Conservation (phyloP, 2,329 filamentous ascomycete genomes). For the Diplodia corticola region DNA sequence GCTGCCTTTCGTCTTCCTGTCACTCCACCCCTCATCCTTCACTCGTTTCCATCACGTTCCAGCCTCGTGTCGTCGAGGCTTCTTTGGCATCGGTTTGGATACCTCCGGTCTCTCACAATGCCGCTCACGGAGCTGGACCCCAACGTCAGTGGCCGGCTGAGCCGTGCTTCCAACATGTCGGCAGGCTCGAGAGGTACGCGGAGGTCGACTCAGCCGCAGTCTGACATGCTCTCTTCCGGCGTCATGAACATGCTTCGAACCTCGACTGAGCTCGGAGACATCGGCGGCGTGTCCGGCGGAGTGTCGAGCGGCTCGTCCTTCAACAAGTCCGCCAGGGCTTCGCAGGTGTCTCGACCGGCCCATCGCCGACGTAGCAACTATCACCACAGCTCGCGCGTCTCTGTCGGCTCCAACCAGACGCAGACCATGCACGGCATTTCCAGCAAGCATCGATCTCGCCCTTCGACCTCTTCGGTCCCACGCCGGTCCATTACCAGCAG, state of each 20-base stretch:
- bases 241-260: slow-evolving; percentile 54
- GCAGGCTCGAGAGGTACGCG: slow-evolving; percentile 33
- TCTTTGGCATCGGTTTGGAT: slow-evolving; percentile 21
- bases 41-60: slow-evolving; percentile 22
- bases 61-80: not conserved
- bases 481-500: slow-evolving; percentile 45
- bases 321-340: slow-evolving; percentile 39
- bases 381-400: slow-evolving; percentile 40
- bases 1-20: not conserved
- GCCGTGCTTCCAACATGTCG: slow-evolving; percentile 50
- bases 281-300: slow-evolving; percentile 42
- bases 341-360: slow-evolving; percentile 38
- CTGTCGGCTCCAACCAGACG: slow-evolving; percentile 44
- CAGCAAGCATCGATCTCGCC: slow-evolving; percentile 37
- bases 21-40: slow-evolving; percentile 9
- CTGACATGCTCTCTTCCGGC: slow-evolving; percentile 38
- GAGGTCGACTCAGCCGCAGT: slow-evolving; percentile 31
- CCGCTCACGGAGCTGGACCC: slow-evolving; percentile 47
- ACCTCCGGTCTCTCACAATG: slow-evolving; percentile 36
- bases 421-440: slow-evolving; percentile 44
- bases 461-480: slow-evolving; percentile 42
- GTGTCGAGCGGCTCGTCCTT: slow-evolving; percentile 46
- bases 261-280: slow-evolving; percentile 50
- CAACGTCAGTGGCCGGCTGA: slow-evolving; percentile 49
- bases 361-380: slow-evolving; percentile 36